Evolutionary conservation across 1,284 basidiomycete species (phyloP), one percentile per base, ranked within the genome.

Genomic region (Ganoderma resinaceum): DNA sequence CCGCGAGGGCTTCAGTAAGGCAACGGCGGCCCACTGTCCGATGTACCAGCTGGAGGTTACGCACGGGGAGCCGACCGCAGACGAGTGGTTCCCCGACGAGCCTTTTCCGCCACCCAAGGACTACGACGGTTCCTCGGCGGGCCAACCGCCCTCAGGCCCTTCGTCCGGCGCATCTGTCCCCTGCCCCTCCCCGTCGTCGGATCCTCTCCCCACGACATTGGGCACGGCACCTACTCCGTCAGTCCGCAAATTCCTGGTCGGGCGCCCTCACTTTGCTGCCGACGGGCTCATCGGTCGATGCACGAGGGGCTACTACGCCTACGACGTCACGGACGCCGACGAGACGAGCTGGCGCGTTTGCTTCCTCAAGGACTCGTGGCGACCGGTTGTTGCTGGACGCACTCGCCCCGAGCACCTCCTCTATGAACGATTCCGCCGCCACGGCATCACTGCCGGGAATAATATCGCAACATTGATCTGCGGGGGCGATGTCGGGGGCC

Each of bases 281-380:
- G 66, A 67, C 6, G 18, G 53, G 1, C 65, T 62, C n/a, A 11
- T 62, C 18, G 68, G 68, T 14, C 38, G 65, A 16, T 61, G 65
- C 43, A 69, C 68, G 4, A 57, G n/a, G 16, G 61, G 68, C 6
- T 69, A 49, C 52, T 35, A 61, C n/a, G 68, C 68, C 2, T 57
- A 46, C 40, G 42, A 65, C 38, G 37, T 69, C 31, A 31, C 37
- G 23, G 40, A 38, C 20, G 16, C 23, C 14, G 49, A 52, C 49
- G 49, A 52, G 37, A 42, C 43, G 23, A 31, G 18, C 14, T 57
- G 53, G 53, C 26, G 18, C 16, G 29, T n/a, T 33, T 61, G 63
- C 35, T 69, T 43, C 29, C 29, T 69, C 23, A 69, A 66, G 35
- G 68, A 69, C 58, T 65, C 26, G 31, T 69, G 68, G 68, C 67